Percentiles rank a stretch among this genome's conserved stretches.
These are phyloP conservation scores for Akanthomyces dipterigenus DNA, from an alignment of 2,329 filamentous ascomycete species.

Conservation along the genomic window DNA sequence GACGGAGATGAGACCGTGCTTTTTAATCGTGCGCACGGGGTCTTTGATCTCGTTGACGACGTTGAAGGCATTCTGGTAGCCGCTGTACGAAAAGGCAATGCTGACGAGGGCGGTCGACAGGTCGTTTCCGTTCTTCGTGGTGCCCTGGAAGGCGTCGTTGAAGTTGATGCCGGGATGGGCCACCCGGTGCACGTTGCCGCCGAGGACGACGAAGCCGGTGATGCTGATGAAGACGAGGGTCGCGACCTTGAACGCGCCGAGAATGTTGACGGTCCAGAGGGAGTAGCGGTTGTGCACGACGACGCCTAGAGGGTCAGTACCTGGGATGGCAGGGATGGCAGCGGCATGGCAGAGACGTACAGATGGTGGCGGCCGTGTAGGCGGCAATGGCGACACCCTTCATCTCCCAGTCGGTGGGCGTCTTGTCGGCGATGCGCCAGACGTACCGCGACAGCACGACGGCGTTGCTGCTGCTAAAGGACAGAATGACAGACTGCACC, in stretches of 20 bases:
- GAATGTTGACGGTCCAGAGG: constrained; percentile 46
- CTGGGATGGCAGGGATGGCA: neutral
- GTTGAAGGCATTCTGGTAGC: constrained; percentile 55
- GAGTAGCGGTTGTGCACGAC: constrained; percentile 52
- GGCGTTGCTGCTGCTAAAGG: constrained; percentile 60
- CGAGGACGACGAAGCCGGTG: constrained; percentile 55
- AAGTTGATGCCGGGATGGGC: constrained; percentile 30
- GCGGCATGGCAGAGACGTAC: no score
- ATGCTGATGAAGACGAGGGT: constrained; percentile 58
- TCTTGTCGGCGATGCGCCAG: constrained; percentile 46
- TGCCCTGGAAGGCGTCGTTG: constrained; percentile 28
- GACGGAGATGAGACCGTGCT: constrained; percentile 42
- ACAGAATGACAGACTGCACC: constrained; percentile 55
- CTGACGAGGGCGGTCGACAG: constrained; percentile 45
- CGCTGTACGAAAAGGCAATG: constrained; percentile 52
- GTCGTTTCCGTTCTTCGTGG: constrained; percentile 29
- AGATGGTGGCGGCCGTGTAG: constrained; percentile 52
- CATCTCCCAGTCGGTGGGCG: constrained; percentile 52
- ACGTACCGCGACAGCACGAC: constrained; percentile 59
- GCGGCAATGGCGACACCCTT: constrained; percentile 61
- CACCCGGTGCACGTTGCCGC: constrained; percentile 26
- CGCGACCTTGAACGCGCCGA: constrained; percentile 53
- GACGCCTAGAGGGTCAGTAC: constrained; percentile 23
- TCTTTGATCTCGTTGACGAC: constrained; percentile 57
- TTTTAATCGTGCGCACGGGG: constrained; percentile 48